These are phyloP conservation scores for Chaetomium sp. DNA, from an alignment of 2,329 filamentous ascomycete species.

Conservation along the genomic window DNA sequence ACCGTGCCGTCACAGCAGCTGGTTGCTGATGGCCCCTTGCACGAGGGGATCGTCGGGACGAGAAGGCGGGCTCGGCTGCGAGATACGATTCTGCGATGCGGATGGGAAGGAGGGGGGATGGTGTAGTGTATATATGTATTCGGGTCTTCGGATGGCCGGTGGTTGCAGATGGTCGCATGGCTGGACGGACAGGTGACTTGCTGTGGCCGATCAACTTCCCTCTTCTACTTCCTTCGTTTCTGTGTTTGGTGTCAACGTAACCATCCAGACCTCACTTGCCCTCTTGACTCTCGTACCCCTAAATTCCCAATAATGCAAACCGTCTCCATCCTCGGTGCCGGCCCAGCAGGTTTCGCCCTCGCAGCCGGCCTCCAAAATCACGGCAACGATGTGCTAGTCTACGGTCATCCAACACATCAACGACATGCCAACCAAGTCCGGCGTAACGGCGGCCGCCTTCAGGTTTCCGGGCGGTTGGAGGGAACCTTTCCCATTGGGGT, in stretches of 20 bases:
- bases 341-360: conserved; percentile 2
- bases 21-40: no score
- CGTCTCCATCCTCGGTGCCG: neutral
- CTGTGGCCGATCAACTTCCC: no score
- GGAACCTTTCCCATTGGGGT: neutral
- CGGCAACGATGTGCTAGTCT: neutral
- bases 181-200: no score
- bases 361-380: neutral
- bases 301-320: neutral
- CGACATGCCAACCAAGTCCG: conserved; percentile 2
- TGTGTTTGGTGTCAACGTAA: neutral
- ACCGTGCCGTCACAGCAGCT: no score
- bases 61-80: no score
- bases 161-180: no score
- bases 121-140: no score
- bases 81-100: no score
- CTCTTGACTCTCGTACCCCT: neutral
- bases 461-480: neutral
- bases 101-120: no score
- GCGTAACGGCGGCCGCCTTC: neutral
- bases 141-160: no score
- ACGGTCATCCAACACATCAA: neutral
- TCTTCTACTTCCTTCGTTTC: no score
- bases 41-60: no score
- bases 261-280: neutral